A percentile compares a stretch with the other conserved stretches of the same genome.
These are phyloP conservation scores for Aspergillus luchuensis DNA, from an alignment of 2,329 filamentous ascomycete species.

Conservation along the genomic window DNA sequence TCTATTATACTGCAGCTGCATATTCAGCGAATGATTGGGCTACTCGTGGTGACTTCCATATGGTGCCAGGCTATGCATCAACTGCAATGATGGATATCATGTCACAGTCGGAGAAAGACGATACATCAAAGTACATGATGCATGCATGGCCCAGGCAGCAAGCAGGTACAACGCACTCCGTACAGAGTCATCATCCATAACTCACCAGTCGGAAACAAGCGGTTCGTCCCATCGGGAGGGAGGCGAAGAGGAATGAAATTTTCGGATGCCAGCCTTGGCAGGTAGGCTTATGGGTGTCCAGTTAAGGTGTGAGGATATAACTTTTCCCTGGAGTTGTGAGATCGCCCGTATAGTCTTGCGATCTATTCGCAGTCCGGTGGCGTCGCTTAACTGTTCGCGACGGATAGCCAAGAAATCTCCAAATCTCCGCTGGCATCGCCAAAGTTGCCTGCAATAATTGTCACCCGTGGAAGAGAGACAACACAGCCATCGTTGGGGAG, in stretches of 20 bases:
- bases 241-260: background rate
- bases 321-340: background rate
- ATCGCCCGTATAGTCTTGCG: no score
- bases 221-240: background rate
- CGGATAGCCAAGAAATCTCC: background rate
- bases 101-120: no score
- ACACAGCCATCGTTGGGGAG: background rate
- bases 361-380: background rate
- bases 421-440: background rate
- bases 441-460: background rate
- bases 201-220: background rate
- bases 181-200: background rate
- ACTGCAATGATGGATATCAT: no score
- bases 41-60: no score
- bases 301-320: background rate
- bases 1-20: no score
- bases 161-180: background rate
- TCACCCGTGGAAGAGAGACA: background rate
- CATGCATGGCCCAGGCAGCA: background rate
- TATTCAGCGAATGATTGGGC: no score
- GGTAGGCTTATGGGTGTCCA: background rate
- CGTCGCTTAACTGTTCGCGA: background rate
- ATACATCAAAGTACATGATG: background rate
- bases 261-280: background rate
- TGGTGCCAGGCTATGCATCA: no score